Conservation (phyloP, 768 basidiomycete genomes). For the Tulasnella sp. region DNA sequence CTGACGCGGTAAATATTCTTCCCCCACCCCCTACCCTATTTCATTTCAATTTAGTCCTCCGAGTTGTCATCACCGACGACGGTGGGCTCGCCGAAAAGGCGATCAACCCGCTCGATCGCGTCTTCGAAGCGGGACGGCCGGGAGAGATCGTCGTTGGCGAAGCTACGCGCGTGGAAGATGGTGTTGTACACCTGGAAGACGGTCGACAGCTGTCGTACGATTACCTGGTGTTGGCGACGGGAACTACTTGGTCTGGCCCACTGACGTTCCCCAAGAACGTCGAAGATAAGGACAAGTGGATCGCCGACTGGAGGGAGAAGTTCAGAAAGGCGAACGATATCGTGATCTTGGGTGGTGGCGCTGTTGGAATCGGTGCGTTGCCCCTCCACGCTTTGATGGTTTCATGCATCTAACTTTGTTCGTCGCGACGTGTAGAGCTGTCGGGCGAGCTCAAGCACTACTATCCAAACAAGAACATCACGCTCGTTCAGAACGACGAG, state of each 20-base stretch:
- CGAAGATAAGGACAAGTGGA: slow-evolving; percentile 18
- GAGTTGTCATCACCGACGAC: slow-evolving; percentile 50
- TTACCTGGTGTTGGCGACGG: slow-evolving; percentile 33
- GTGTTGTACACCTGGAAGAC: slow-evolving; percentile 28
- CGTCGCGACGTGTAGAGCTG: slow-evolving; percentile 13
- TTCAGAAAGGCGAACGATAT: slow-evolving; percentile 28
- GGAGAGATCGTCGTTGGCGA: slow-evolving; percentile 42
- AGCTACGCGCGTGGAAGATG: slow-evolving; percentile 44
- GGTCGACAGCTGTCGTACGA: slow-evolving; percentile 31
- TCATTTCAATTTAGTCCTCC: slow-evolving; percentile 38
- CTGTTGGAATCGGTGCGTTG: slow-evolving; percentile 32
- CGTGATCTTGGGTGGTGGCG: slow-evolving; percentile 33
- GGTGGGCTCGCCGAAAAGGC: slow-evolving; percentile 46
- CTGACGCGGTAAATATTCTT: not conserved
- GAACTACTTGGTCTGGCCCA: slow-evolving; percentile 28
- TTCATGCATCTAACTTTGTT: not conserved
- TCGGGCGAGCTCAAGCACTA: slow-evolving; percentile 26
- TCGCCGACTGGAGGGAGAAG: slow-evolving; percentile 28
- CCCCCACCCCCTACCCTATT: no score
- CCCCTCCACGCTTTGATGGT: no score
- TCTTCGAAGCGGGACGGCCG: slow-evolving; percentile 47
- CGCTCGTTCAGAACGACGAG: slow-evolving; percentile 23
- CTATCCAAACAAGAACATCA: slow-evolving; percentile 30
- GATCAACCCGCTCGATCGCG: slow-evolving; percentile 43
- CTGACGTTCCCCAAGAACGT: slow-evolving; percentile 28